phyloP scores from a whole-genome alignment of 306 rosid species.

The Cicer arietinum region DNA sequence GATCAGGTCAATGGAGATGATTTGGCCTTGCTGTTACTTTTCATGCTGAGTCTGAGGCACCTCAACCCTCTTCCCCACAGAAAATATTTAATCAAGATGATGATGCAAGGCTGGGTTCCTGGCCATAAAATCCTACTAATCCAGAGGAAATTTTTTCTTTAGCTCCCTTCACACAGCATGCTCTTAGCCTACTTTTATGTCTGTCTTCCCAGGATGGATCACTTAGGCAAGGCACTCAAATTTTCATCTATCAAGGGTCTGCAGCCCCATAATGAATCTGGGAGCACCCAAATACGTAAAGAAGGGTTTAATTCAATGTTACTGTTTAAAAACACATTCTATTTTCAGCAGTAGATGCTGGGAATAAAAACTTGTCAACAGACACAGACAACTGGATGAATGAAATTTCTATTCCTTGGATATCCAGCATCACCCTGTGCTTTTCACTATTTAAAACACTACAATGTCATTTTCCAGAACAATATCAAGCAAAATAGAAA shows the following conservation, averaged over 20 bases:
- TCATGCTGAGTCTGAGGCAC: not conserved
- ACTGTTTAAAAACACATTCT: slow-evolving; percentile 23
- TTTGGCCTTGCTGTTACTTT: not conserved
- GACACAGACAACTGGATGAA: slow-evolving; percentile 26
- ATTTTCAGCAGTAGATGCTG: slow-evolving; percentile 24
- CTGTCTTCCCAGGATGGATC: slow-evolving; percentile 10
- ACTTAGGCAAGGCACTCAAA: not conserved
- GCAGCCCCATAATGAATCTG: slow-evolving; percentile 16
- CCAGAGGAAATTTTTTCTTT: not conserved
- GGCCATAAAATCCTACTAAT: slow-evolving; percentile 6
- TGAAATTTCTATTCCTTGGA: slow-evolving; percentile 25
- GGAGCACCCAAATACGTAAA: not conserved
- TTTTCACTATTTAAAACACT: slow-evolving; percentile 7
- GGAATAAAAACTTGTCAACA: slow-evolving; percentile 20
- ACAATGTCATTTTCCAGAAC: slow-evolving; percentile 5
- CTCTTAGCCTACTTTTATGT: not conserved
- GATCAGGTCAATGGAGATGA: slow-evolving; percentile 2
- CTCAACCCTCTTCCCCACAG: not conserved
- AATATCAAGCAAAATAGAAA: slow-evolving; percentile 38
- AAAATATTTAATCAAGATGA: not conserved
- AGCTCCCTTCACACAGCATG: slow-evolving; percentile 6
- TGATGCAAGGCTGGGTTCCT: not conserved
- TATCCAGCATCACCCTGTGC: slow-evolving; percentile 17
- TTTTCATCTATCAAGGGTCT: slow-evolving; percentile 27
- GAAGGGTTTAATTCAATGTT: slow-evolving; percentile 2